phyloP scores from a whole-genome alignment of 2,329 filamentous ascomycete species.

The Xylariaceae sp. region DNA sequence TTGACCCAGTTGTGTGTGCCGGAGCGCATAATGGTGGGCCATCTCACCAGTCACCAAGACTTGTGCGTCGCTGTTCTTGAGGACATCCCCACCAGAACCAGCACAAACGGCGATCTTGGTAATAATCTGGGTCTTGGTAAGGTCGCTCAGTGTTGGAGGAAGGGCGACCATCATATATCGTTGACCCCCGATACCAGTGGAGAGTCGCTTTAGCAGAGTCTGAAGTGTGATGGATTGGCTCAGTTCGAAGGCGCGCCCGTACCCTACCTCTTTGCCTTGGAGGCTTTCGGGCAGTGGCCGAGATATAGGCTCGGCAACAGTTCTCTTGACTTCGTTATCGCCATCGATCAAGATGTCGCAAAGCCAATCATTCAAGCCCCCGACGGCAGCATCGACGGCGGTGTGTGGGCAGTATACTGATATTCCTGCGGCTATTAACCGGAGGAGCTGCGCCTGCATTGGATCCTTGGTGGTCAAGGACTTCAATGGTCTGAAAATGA shows the following conservation, averaged over 20 bases:
- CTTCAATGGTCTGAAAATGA: conserved; percentile 94
- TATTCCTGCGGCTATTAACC: conserved; percentile 83
- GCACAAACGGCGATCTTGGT: conserved; percentile 84
- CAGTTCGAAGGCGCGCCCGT: conserved; percentile 59
- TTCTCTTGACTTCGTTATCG: conserved; percentile 44
- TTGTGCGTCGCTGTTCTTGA: conserved; percentile 75
- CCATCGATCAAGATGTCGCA: conserved; percentile 78
- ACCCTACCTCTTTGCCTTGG: conserved; percentile 53
- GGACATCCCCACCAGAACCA: conserved; percentile 81
- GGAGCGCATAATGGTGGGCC: conserved; percentile 89
- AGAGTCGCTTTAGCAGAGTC: conserved; percentile 60
- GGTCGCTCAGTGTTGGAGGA: conserved; percentile 49
- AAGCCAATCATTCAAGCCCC: conserved; percentile 93
- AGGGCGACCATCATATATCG: conserved; percentile 57
- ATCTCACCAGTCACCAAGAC: conserved; percentile 91
- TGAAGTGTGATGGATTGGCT: conserved; percentile 47
- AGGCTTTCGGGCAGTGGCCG: conserved; percentile 50
- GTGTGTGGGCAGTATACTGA: conserved; percentile 97
- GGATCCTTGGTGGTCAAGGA: conserved; percentile 82
- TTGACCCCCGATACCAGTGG: conserved; percentile 72
- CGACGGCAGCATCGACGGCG: conserved; percentile 84
- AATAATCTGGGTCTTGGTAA: conserved; percentile 52
- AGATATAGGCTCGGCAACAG: conserved; percentile 54
- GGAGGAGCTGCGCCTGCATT: conserved; percentile 85
- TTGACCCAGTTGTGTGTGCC: conserved; percentile 82